A percentile compares a stretch with the other conserved stretches of the same genome.
These are phyloP conservation scores for Fragilaria radians DNA, from an alignment of 108 stramenopile species.

Conservation along the genomic window DNA sequence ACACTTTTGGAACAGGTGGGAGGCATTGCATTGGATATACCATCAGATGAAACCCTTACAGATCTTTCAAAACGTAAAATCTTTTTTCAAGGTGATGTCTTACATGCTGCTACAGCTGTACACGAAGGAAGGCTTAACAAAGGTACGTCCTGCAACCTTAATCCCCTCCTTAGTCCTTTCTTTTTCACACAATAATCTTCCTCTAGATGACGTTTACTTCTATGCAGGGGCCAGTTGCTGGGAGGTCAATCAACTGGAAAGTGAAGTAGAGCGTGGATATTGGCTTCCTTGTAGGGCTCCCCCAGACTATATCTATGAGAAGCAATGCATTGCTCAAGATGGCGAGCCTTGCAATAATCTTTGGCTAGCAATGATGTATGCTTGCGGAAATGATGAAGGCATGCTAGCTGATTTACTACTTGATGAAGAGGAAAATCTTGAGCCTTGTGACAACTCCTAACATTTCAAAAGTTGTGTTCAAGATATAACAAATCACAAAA, in stretches of 20 bases:
- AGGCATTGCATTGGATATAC: constrained; percentile 41
- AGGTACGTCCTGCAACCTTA: constrained; percentile 11
- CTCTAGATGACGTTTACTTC: constrained; percentile 61
- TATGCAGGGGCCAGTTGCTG: constrained; percentile 73
- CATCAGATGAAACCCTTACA: constrained; percentile 18
- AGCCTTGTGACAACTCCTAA: constrained; percentile 14
- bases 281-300: constrained; percentile 74
- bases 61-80: constrained; percentile 39
- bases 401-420: constrained; percentile 52
- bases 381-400: constrained; percentile 66
- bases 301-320: constrained; percentile 55
- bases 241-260: constrained; percentile 65
- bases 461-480: too few species aligned
- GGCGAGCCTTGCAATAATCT: constrained; percentile 41
- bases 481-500: too few species aligned
- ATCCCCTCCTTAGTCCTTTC: neutral
- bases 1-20: constrained; percentile 25
- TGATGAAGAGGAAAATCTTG: constrained; percentile 21
- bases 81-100: constrained; percentile 60
- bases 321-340: constrained; percentile 46
- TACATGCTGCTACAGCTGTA: constrained; percentile 58
- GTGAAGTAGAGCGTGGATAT: constrained; percentile 70
- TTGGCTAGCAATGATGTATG: constrained; percentile 79
- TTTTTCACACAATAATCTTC: neutral
- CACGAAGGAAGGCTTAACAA: constrained; percentile 36